phyloP scores from a whole-genome alignment of 345 rosid genomes.

The Sonneratia alba region DNA sequence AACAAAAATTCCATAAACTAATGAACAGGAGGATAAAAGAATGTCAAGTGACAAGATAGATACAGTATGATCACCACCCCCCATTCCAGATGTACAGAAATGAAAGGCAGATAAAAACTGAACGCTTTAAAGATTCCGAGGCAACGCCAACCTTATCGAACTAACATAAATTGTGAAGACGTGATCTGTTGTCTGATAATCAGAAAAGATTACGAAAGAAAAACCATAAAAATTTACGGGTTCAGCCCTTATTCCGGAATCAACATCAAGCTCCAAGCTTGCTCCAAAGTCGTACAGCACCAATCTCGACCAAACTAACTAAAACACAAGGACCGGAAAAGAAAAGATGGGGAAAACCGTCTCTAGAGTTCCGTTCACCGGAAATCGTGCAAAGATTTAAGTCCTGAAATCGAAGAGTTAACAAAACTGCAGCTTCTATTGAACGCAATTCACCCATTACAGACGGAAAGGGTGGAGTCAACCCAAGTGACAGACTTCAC shows the following conservation, averaged over 20 bases:
- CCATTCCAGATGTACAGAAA: no score
- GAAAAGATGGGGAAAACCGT: no score
- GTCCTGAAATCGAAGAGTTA: not conserved
- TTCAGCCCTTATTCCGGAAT: not conserved
- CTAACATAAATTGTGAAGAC: not conserved
- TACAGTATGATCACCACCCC: not conserved
- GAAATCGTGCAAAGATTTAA: not conserved
- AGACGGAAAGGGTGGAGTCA: not conserved
- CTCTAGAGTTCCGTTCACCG: not conserved
- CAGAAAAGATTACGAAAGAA: not conserved
- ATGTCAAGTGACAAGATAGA: not conserved
- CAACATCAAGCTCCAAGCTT: not conserved
- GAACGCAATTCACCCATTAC: not conserved
- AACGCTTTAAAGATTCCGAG: not conserved
- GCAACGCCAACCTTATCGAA: not conserved
- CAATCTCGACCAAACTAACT: not conserved
- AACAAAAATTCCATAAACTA: not conserved
- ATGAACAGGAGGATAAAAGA: not conserved
- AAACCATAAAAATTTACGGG: not conserved
- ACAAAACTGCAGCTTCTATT: not conserved
- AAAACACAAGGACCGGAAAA: not conserved
- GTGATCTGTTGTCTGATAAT: not conserved
- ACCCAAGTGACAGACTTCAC: not conserved
- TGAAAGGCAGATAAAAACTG: no score
- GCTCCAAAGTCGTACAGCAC: not conserved